Base-by-base conservation (phyloP, 306 rosid genomes). In the Fagus sylvatica region DNA sequence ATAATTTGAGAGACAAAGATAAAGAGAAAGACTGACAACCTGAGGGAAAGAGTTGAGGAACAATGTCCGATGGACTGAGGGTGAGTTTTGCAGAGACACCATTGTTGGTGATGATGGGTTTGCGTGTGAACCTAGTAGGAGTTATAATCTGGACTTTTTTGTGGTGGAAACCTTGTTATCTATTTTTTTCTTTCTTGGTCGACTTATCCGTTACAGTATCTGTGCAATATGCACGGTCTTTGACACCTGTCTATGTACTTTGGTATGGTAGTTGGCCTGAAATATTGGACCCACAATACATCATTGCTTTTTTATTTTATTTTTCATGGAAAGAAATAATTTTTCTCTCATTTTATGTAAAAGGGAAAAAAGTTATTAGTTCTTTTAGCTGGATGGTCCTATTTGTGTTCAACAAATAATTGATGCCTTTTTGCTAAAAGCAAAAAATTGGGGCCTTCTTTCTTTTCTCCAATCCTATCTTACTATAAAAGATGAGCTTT, bases 31-130 rank as follows among this genome's bases (percentile, higher is more conserved):
- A 49, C 10, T 49, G 22, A 53, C 71, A 66, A 92, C 99, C 97
- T 79, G 95, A 77, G 94, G 88, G 72, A 89, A 86, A 79, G 93
- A 80, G 69, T 83, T 86, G 84, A 78, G 91, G 61, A 92, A 88
- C 77, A 85, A 76, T 11, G 90, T 77, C 15, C 74, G 81, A 67
- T 93, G 90, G 59, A 87, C 78, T 37, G 95, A 70, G 41, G 95
- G 88, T 17, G 93, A 84, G 79, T 85, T 89, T 82, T 89, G 97
- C 60, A 93, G 85, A 40, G 91, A 80, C 43, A 85, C 89, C 98
- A 93, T 93, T 85, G 89, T 73, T 75, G 75, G 79, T 39, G 74
- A 39, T 19, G 17, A 3, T 4, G 55, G 12, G 72, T 40, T 39
- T 73, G 37, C 15, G 48, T 65, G 84, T 19, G 81, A 46, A 48